Base-by-base conservation (phyloP, 176 grass and related monocot species). In the Paspalum notatum region DNA sequence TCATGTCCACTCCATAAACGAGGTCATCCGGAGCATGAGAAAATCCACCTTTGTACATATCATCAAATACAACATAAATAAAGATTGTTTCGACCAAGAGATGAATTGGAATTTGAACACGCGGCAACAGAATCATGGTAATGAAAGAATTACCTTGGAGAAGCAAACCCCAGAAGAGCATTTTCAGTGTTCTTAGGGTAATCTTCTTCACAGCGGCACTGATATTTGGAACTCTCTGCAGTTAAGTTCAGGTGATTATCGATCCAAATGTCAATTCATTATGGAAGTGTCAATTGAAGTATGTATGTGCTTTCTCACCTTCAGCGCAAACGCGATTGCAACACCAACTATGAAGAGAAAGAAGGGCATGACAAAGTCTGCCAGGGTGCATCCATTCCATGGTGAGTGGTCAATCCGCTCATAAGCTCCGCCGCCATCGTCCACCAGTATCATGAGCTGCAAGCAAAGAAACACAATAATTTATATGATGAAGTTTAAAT, bases 271-370 rank as follows among this genome's bases (percentile, higher is more conserved):
- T 16, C 8, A 52, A 1, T 53, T 0, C 14, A 50, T 52, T 38
- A n/a, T 32, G 15, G 47, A 50, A 52, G 47, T 53, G 27, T 74
- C 37, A 15, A 4, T 57, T 49, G 6, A 71, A 32, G 13, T 10
- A 24, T 17, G 22, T 37, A 12, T 72, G 25, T 49, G 22, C 22
- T 10, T 59, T 8, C 0, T 73, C 10, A 95, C 92, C 95, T 98
- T 98, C 65, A 98, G 66, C 1, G 95, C 93, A 7, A 98, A 93
- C 46, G 92, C 92, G 13, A 98, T 98, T 0, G 96, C 88, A 12
- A 98, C 84, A 41, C 95, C 92, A 13, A 98, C 90, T 40, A 98
- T 95, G 78, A 98, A 98, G 75, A 98, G 92, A 74, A 98, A 98
- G 88, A 98, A 98, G 0, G 92, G 92, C 95, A 98, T 89, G 68